phyloP scores from a whole-genome alignment of 192 early-diverging fungal genomes.

The Cetraspora pellucida region DNA sequence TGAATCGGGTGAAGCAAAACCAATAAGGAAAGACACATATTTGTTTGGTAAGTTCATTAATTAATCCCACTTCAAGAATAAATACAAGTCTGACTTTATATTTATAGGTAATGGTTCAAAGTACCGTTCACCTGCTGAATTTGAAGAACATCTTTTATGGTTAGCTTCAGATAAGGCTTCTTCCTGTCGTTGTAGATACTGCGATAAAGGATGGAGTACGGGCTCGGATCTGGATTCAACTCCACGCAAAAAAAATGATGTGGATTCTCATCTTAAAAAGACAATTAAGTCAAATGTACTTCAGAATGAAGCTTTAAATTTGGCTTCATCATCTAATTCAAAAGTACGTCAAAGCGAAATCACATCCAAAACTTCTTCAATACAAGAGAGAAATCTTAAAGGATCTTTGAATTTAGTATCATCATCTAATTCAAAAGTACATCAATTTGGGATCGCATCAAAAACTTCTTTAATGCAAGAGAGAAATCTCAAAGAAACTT shows the following conservation, averaged over 20 bases:
- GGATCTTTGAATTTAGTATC: too few relatives aligned
- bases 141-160: conserved; percentile 20
- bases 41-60: background rate
- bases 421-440: too few relatives aligned
- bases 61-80: background rate
- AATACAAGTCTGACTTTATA: background rate
- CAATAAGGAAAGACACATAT: background rate
- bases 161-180: background rate
- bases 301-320: background rate
- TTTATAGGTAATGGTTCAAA: conserved; percentile 4
- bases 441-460: too few relatives aligned
- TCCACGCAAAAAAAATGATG: background rate
- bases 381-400: too few relatives aligned
- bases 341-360: too few relatives aligned
- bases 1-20: background rate
- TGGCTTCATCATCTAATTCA: background rate
- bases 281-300: background rate
- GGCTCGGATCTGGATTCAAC: background rate
- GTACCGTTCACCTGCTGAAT: conserved; percentile 17
- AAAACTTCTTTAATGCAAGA: too few relatives aligned
- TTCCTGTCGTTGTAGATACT: background rate
- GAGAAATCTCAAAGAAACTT: too few relatives aligned
- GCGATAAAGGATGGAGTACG: background rate
- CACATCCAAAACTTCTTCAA: too few relatives aligned
- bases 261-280: background rate